Base-by-base conservation (phyloP, 2,329 filamentous ascomycete genomes). In the Pestalotiopsis sp. region DNA sequence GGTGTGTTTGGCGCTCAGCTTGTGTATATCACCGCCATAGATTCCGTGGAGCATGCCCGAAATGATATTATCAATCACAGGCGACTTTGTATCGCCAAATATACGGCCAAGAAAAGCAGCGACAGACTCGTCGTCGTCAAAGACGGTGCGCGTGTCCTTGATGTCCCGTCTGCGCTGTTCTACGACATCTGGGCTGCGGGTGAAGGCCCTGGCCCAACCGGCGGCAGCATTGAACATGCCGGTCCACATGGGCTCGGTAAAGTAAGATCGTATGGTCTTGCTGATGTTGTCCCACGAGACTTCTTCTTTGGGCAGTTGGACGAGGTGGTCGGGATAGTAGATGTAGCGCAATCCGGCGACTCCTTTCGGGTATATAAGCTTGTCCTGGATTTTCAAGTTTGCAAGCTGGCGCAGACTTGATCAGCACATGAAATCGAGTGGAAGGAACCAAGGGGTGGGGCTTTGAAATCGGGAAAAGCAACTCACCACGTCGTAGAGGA, bases 31-130 rank as follows among this genome's bases (percentile, higher is more conserved):
- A 4, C 96, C 96, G 25, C 95, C 96, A 79, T 97, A 97, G 69
- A 98, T 94, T 57, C 96, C 96, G 79, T 98, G 96, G 66, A 94
- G 75, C 76, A 90, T 82, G 65, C 91, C 94, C 4, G 94, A 97
- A 6, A 90, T 80, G 20, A 97, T 66, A 74, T 97, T 95, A 73
- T 96, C 86, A 14, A 89, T 89, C 6, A 92, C 72, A 41, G 83
- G 78, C 9, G 58, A 36, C 25, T 84, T 82, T 58, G 85, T 84
- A 4, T 80, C 80, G 17, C 49, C 31, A 52, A 91, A 78, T 7
- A 88, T 80, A 38, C 89, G 82, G 2, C 81, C 79, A 7, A 94
- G 77, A 76, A 92, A 95, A 1, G 87, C 85, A 38, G 87, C 90
- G n/a, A 96, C 82, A 1, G 92, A 93, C 77, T 94, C 90, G 75